A percentile compares a stretch with the other conserved stretches of the same genome.
phyloP scores from a whole-genome alignment of 805 yeast genomes.

The Metschnikowia lunata region DNA sequence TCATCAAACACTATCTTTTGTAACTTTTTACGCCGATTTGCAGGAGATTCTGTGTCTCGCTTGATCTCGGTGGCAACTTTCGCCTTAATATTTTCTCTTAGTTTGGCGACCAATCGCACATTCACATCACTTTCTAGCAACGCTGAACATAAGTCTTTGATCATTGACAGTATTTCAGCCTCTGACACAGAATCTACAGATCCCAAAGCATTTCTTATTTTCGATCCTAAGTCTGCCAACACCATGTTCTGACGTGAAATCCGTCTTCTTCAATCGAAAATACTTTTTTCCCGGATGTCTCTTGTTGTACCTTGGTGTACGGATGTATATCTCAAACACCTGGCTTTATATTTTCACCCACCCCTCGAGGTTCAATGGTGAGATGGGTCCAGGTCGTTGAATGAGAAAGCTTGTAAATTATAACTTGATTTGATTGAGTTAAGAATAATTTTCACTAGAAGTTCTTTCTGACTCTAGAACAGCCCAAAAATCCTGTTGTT shows the following conservation, averaged over 20 bases:
- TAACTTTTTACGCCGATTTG: conserved; percentile 69
- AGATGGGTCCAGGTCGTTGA: too few species aligned
- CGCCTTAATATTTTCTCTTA: conserved; percentile 55
- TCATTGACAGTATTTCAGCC: conserved; percentile 45
- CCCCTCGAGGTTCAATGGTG: too few species aligned
- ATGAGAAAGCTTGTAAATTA: too few species aligned
- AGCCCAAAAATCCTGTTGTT: too few species aligned
- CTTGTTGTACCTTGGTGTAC: too few species aligned
- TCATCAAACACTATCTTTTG: conserved; percentile 96
- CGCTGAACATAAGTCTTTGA: conserved; percentile 88
- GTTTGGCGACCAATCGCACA: conserved; percentile 70
- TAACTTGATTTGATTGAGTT: too few species aligned
- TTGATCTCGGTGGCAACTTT: conserved; percentile 55
- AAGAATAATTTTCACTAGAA: too few species aligned
- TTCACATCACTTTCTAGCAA: conserved; percentile 93
- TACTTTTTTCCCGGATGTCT: too few species aligned
- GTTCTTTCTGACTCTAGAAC: too few species aligned
- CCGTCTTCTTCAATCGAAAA: neutral
- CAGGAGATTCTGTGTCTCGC: conserved; percentile 43
- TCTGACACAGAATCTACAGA: conserved; percentile 38
- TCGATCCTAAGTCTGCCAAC: conserved; percentile 43
- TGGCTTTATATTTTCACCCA: too few species aligned
- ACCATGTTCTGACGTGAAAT: conserved; percentile 28
- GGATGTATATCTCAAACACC: too few species aligned
- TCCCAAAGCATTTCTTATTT: conserved; percentile 40